Base-by-base conservation (phyloP, 108 stramenopile species). In the Fragilaria radians region DNA sequence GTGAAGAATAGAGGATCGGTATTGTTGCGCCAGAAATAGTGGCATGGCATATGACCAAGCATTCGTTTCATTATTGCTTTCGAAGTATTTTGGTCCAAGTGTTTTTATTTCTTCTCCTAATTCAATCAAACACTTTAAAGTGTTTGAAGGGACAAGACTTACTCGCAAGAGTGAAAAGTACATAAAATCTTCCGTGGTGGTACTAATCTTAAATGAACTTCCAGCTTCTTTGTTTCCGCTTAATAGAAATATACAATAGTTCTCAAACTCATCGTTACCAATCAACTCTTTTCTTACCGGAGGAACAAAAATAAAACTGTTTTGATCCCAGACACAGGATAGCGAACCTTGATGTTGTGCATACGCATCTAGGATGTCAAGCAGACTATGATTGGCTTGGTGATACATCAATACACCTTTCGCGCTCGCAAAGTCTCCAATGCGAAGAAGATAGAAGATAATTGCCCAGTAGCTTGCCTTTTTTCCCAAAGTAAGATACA, bases 131-230 rank as follows among this genome's bases (percentile, higher is more conserved):
- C 72, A 78, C 21, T 60, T 48, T 24, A 25, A 9, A 17, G 77
- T 51, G 25, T 63, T 46, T 51, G 79, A 68, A 14, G 52, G 46
- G 31, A 70, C 75, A 29, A 73, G 54, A 28, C 82, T 26, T 3
- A 81, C 88, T 27, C 73, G 48, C 86, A 85, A 88, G 21, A 87
- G 52, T 0, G 73, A 59, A 2, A 69, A 80, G 52, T 80, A 86
- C 42, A 92, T 56, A 56, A 86, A 92, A 57, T 92, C 91, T 61
- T 92, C 91, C 32, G 88, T 69, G 7, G 87, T 86, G 21, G 50
- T 62, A 5, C 76, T 61, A 56, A 84, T 17, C 66, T 58, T 5
- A 17, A 24, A n/a, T 24, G 22, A 32, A 17, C 52, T 22, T 60
- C 28, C 19, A 19, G 25, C 22, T n/a, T n/a, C n/a, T 55, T 47